Evolutionary conservation across 192 early-diverging fungal genomes (phyloP), one percentile per base, ranked within the genome.

Genomic region (Glomus cerebriforme): DNA sequence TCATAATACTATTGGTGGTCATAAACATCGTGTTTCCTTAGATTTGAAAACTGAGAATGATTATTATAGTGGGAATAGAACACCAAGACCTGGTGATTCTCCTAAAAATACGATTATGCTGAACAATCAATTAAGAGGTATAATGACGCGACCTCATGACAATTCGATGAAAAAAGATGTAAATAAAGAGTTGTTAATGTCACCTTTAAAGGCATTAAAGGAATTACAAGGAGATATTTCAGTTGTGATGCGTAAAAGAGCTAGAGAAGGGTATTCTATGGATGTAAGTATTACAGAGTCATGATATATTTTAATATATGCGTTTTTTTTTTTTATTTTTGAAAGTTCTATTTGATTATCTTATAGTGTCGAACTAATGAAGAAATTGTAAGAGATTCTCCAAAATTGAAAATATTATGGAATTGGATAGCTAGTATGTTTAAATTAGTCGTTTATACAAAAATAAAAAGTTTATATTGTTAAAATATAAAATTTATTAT

Each of bases 221-320:
- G 27, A 10, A 31, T 59, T 83, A 43, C 79, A 85, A 35, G 75
- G 81, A 24, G 97, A 99, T 82, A 91, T 98, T 59, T 91, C 95
- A 3, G 89, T 92, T 8, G 82, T 88, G 9, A 99, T 99, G 93
- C 86, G 92, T 34, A 86, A 88, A 72, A 89, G 94, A 63, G 96
- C 92, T 2, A 75, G 83, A 67, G 82, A 82, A 9, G 95, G 95
- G 9, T 99, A 99, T 83, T 91, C 88, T 10, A 88, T 95, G 85
- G 87, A 93, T 76, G 94, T 92, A 71, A 80, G 82, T 72, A 83
- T 31, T 65, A 79, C 45, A 79, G 84, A 24, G 64, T 82, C 70
- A 86, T 82, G 81, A 71, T 75, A 37, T 86, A 83, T 77, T 62
- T 63, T 66, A 26, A n/a, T 31, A 69, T 39, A 19, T 26, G 12